phyloP scores from a whole-genome alignment of 352 stramenopile genomes.

The Detonula confervacea region DNA sequence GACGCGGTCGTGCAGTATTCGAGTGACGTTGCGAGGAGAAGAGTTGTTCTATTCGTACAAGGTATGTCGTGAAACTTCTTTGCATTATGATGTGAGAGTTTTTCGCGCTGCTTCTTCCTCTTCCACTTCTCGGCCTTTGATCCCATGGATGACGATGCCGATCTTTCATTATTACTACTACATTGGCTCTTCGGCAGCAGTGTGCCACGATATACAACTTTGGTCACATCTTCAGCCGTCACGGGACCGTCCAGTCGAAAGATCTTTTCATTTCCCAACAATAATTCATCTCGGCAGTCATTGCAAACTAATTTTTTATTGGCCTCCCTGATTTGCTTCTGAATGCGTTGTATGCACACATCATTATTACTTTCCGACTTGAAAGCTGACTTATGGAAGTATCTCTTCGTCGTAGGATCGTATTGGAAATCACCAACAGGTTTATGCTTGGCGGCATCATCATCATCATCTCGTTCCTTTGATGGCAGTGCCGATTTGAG shows the following conservation, averaged over 20 bases:
- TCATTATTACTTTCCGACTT: slow-evolving; percentile 41
- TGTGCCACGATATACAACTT: slow-evolving; percentile 41
- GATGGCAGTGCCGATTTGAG: no score
- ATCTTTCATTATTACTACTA: neutral
- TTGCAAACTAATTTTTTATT: no score
- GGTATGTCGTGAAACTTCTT: no score
- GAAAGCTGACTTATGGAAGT: slow-evolving; percentile 44
- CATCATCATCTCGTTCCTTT: no score
- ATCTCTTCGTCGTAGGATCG: slow-evolving; percentile 44
- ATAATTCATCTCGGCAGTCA: neutral
- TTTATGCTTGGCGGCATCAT: no score
- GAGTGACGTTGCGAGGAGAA: slow-evolving; percentile 32
- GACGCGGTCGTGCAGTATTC: slow-evolving; percentile 28
- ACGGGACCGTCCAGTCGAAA: neutral
- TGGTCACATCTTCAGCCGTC: slow-evolving; percentile 15
- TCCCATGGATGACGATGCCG: neutral
- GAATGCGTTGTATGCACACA: slow-evolving; percentile 38
- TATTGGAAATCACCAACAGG: slow-evolving; percentile 37
- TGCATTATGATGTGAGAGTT: no score
- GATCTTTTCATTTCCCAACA: neutral
- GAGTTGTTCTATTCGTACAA: slow-evolving; percentile 37
- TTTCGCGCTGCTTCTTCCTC: slow-evolving; percentile 23
- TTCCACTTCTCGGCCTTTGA: neutral
- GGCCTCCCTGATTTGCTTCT: neutral
- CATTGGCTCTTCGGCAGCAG: slow-evolving; percentile 3